Percentiles rank a stretch among this genome's conserved stretches.
Conservation (phyloP, 352 stramenopile species). For the Phytophthora palmivora region DNA sequence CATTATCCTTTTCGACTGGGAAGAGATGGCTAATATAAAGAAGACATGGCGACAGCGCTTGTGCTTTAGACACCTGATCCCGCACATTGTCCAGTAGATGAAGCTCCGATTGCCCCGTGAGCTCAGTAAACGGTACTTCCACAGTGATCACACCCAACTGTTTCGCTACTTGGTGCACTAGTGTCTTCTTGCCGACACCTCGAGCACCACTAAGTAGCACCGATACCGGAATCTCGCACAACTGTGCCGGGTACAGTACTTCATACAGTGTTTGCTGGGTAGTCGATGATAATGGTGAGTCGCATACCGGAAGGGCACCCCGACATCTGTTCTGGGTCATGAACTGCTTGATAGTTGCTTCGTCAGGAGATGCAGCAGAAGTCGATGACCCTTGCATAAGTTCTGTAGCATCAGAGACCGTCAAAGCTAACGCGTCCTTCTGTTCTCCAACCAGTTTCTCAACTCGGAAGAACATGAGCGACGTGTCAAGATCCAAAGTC, state of each 20-base stretch:
- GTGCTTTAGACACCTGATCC: slow-evolving; percentile 71
- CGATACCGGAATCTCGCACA: slow-evolving; percentile 79
- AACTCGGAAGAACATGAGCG: slow-evolving; percentile 82
- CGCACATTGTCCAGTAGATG: slow-evolving; percentile 81
- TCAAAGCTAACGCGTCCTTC: slow-evolving; percentile 45
- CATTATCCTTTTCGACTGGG: slow-evolving; percentile 76
- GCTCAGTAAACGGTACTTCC: slow-evolving; percentile 81
- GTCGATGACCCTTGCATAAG: slow-evolving; percentile 69
- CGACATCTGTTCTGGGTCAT: slow-evolving; percentile 37
- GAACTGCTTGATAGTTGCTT: slow-evolving; percentile 62
- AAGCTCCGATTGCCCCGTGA: slow-evolving; percentile 74
- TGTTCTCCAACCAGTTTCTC: slow-evolving; percentile 50
- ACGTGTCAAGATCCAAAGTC: slow-evolving; percentile 61
- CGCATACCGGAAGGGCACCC: slow-evolving; percentile 12
- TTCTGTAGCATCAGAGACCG: slow-evolving; percentile 68
- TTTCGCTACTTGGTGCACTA: slow-evolving; percentile 75
- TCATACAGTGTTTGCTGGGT: slow-evolving; percentile 64
- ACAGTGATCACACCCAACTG: slow-evolving; percentile 72
- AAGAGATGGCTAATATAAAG: slow-evolving; percentile 88
- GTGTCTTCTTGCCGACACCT: slow-evolving; percentile 74
- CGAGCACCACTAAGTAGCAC: slow-evolving; percentile 71
- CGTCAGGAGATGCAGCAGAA: slow-evolving; percentile 58
- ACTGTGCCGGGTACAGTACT: slow-evolving; percentile 68
- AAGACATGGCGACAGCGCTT: slow-evolving; percentile 70
- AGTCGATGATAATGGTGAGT: slow-evolving; percentile 39